Evolutionary conservation across 2,329 filamentous ascomycete species (phyloP).

Genomic region (Fusarium sp.): DNA sequence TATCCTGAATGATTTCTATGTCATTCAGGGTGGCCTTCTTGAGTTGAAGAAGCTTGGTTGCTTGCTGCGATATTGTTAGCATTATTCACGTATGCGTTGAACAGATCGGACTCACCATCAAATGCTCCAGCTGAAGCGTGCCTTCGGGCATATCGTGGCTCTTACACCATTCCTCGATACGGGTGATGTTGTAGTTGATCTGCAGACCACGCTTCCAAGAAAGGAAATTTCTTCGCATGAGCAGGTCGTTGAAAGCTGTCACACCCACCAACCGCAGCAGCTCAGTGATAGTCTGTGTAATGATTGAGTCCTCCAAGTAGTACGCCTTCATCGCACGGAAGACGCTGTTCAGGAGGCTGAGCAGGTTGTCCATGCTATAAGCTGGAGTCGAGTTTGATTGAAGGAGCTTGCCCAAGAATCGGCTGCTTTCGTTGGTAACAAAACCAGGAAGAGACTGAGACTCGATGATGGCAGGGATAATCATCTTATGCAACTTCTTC

Average conservation of each 20-base stretch:
- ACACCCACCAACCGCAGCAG: conserved; percentile 93
- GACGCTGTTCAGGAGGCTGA: conserved; percentile 95
- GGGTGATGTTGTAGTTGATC: conserved; percentile 99
- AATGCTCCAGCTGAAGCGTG: conserved; percentile 94
- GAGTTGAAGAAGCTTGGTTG: conserved; percentile 95
- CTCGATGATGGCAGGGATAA: conserved; percentile 98
- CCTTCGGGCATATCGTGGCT: conserved; percentile 99
- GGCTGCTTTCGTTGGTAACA: conserved; percentile 97
- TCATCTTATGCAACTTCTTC: conserved; percentile 99
- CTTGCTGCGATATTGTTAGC: conserved; percentile 73
- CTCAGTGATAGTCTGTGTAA: conserved; percentile 95
- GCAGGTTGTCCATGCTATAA: conserved; percentile 99
- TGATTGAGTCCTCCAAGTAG: conserved; percentile 95
- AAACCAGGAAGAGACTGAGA: conserved; percentile 98
- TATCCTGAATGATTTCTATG: conserved; percentile 99
- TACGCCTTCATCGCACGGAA: conserved; percentile 99
- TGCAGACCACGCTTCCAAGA: conserved; percentile 99
- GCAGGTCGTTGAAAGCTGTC: conserved; percentile 96
- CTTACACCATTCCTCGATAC: conserved; percentile 99
- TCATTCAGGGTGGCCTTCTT: conserved; percentile 99
- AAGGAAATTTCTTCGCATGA: conserved; percentile 98
- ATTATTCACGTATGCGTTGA: background rate
- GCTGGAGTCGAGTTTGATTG: conserved; percentile 90
- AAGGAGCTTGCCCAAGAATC: conserved; percentile 96
- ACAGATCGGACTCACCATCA: conserved; percentile 77